Conservation (phyloP, 2,329 filamentous ascomycete genomes). For the Fusarium sp. region DNA sequence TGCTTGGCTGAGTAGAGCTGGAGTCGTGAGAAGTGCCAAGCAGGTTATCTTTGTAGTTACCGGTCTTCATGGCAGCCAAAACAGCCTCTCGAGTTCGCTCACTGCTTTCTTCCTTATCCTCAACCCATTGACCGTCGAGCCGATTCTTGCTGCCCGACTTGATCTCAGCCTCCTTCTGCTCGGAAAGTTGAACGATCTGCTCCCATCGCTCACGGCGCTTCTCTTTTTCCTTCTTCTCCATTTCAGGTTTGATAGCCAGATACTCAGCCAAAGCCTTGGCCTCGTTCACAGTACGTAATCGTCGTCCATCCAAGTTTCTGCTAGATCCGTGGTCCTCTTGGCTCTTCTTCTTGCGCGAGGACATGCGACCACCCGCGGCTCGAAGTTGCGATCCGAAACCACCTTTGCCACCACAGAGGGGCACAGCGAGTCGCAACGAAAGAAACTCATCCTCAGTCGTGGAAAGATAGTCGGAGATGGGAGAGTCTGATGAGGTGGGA, state of each 20-base stretch:
- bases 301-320: conserved; percentile 90
- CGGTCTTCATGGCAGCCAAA: conserved; percentile 73
- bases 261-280: conserved; percentile 96
- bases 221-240: conserved; percentile 95
- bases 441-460: conserved; percentile 73
- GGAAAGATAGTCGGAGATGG: conserved; percentile 72
- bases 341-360: conserved; percentile 87
- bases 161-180: conserved; percentile 85
- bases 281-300: conserved; percentile 91
- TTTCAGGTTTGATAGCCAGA: conserved; percentile 93
- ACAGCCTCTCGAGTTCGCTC: conserved; percentile 86
- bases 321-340: conserved; percentile 90
- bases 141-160: conserved; percentile 76
- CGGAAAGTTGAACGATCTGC: conserved; percentile 85
- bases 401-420: conserved; percentile 92
- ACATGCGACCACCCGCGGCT: conserved; percentile 98
- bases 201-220: conserved; percentile 87
- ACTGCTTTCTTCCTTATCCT: conserved; percentile 90
- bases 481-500: conserved; percentile 60
- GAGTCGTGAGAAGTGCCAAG: conserved; percentile 64
- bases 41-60: conserved; percentile 70
- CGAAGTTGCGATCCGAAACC: conserved; percentile 97
- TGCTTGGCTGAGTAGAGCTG: conserved; percentile 50
- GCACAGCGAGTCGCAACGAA: conserved; percentile 81
- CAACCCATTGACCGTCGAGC: conserved; percentile 92